Percentiles rank a stretch among this genome's conserved stretches.
Conservation (phyloP, 192 early-diverging fungal species). For the Backusella westeae region DNA sequence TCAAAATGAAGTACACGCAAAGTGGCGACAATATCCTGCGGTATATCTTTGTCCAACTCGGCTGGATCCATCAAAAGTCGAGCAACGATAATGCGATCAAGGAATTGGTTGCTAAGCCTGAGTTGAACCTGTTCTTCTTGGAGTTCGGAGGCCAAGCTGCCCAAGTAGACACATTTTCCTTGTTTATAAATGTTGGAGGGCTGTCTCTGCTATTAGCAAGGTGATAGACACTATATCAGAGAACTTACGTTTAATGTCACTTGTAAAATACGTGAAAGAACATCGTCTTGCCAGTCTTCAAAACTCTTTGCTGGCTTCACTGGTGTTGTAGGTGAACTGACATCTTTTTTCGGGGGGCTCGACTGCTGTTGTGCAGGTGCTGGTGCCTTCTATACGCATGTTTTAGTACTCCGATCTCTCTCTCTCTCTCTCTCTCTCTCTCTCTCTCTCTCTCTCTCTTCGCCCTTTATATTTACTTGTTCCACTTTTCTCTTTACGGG, state of each 20-base stretch:
- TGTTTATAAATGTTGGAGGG: slow-evolving; percentile 25
- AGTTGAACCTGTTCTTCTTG: slow-evolving; percentile 37
- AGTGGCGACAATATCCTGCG: slow-evolving; percentile 36
- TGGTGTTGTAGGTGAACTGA: slow-evolving; percentile 8
- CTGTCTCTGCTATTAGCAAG: not conserved
- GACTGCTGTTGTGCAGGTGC: not conserved
- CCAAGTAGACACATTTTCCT: slow-evolving; percentile 33
- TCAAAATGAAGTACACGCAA: slow-evolving; percentile 47
- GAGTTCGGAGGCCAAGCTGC: slow-evolving; percentile 30
- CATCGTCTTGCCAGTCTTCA: slow-evolving; percentile 84
- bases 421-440: not conserved
- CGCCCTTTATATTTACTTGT: not conserved
- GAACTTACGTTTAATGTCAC: slow-evolving; percentile 72
- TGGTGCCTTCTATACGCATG: not conserved
- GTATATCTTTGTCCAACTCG: slow-evolving; percentile 23
- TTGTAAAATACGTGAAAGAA: slow-evolving; percentile 70
- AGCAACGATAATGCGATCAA: slow-evolving; percentile 72
- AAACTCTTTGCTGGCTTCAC: slow-evolving; percentile 44
- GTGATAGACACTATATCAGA: too few species aligned
- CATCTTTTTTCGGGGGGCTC: not conserved
- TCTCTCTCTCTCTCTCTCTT: not conserved
- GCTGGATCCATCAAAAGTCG: slow-evolving; percentile 61
- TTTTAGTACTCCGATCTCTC: not conserved
- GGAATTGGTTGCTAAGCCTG: slow-evolving; percentile 44
- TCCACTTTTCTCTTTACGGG: not conserved